phyloP scores from a whole-genome alignment of 805 yeast genomes.

The Cyberlindnera suaveolens region DNA sequence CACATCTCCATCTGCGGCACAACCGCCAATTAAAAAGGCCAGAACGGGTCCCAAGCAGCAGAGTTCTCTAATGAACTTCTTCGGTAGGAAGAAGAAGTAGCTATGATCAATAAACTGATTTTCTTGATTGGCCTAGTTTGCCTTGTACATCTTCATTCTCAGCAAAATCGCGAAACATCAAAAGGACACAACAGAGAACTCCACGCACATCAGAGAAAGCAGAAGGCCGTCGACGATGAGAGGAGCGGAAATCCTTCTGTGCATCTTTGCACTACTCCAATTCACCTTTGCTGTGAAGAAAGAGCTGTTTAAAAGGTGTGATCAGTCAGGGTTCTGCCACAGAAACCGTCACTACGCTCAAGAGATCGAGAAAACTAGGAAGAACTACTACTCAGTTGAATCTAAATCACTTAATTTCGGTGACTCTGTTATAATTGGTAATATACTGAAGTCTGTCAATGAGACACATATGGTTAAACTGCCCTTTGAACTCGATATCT shows the following conservation, averaged over 20 bases:
- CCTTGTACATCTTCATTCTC: too few species aligned
- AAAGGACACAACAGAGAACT: too few species aligned
- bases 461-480: slow-evolving; percentile 37
- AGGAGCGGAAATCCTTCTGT: not conserved
- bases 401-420: slow-evolving; percentile 26
- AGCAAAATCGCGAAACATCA: too few species aligned
- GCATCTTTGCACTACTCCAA: not conserved
- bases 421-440: slow-evolving; percentile 36
- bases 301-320: slow-evolving; percentile 70
- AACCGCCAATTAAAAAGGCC: slow-evolving; percentile 13
- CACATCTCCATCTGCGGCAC: not conserved
- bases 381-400: slow-evolving; percentile 38
- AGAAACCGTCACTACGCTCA: slow-evolving; percentile 68
- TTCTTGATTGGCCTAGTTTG: too few species aligned
- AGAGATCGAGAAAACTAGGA: slow-evolving; percentile 19
- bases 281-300: slow-evolving; percentile 43
- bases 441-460: slow-evolving; percentile 39
- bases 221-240: too few species aligned
- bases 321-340: slow-evolving; percentile 75
- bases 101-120: not conserved
- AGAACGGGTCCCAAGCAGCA: slow-evolving; percentile 30
- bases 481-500: slow-evolving; percentile 52
- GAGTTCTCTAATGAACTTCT: slow-evolving; percentile 42
- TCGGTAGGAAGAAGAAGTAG: slow-evolving; percentile 30
- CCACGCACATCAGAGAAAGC: too few species aligned